Conservation (phyloP, 2,329 filamentous ascomycete species). For the Aspergillus ruber region DNA sequence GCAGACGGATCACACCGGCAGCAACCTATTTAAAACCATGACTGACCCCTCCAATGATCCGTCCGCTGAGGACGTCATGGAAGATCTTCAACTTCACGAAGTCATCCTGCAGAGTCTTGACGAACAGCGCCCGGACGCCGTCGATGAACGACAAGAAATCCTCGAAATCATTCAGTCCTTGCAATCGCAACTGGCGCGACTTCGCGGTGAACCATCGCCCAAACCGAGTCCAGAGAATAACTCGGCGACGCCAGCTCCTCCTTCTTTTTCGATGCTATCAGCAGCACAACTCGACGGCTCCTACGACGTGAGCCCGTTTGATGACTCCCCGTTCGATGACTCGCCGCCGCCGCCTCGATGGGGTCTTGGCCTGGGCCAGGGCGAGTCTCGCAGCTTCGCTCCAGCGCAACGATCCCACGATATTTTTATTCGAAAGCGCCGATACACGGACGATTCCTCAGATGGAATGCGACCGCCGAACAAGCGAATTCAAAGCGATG, state of each 20-base stretch:
- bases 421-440: slow-evolving; percentile 11
- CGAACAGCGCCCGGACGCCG: slow-evolving; percentile 17
- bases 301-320: background rate
- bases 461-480: slow-evolving; percentile 6
- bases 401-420: background rate
- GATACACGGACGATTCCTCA: slow-evolving; percentile 3
- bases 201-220: slow-evolving; percentile 9
- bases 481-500: slow-evolving; percentile 7
- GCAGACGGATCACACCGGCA: background rate
- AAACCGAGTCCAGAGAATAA: background rate
- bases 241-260: background rate
- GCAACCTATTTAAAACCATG: background rate
- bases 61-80: slow-evolving; percentile 21
- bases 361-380: background rate
- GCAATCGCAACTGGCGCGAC: slow-evolving; percentile 18
- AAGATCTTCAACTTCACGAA: slow-evolving; percentile 27
- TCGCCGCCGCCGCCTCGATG: background rate
- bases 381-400: background rate
- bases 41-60: slow-evolving; percentile 3
- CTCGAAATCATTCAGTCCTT: slow-evolving; percentile 17
- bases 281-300: slow-evolving; percentile 13
- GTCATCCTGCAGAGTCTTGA: slow-evolving; percentile 26
- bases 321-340: background rate
- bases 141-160: slow-evolving; percentile 21
- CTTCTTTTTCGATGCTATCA: background rate